Evolutionary conservation across 495 filamentous ascomycete genomes (phyloP), one percentile per base, ranked within the genome.

Genomic region (Daldinia bambusicola): DNA sequence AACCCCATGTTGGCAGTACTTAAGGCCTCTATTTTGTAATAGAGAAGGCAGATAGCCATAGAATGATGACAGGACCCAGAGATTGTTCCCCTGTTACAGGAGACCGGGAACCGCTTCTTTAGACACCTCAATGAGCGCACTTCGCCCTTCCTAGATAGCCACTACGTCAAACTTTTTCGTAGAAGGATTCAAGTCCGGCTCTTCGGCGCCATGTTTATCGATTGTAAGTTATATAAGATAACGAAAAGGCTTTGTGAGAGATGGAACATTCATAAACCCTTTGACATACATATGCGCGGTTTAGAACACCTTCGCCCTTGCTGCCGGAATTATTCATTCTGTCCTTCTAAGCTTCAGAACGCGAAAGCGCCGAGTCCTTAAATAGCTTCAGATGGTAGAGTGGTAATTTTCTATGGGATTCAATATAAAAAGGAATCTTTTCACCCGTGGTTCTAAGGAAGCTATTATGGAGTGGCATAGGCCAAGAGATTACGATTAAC

Each of bases 51-150:
- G 16, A 22, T 48, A 40, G 53, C 55, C 66, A n/a, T 55, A 37
- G 63, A 43, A 32, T 0, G 13, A 1, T 30, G 18, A 7, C 50
- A 3, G 26, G 6, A 16, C 7, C 7, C 9, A 18, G 16, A 2
- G 9, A 8, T 4, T 16, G 43, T 48, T 20, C 43, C 16, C 43
- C 7, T 10, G n/a, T 48, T 22, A 16, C 43, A 22, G 16, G 20
- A 20, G 43, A 48, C 43, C 16, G 2, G 8, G 43, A 48, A 50
- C 67, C 67, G 9, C 67, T 65, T 48, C 67, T 66, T 9, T n/a
- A 32, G 57, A 20, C 61, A 36, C 10, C 12, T 31, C 2, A 43
- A 34, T 10, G 13, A 48, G 43, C 16, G 3, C n/a, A 7, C 9
- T 48, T 48, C 16, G 18, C 16, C 16, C 18, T 10, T 6, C 7